A percentile compares a stretch with the other conserved stretches of the same genome.
These are phyloP conservation scores for Penicillium lividum DNA, from an alignment of 495 filamentous ascomycete genomes.

Conservation along the genomic window DNA sequence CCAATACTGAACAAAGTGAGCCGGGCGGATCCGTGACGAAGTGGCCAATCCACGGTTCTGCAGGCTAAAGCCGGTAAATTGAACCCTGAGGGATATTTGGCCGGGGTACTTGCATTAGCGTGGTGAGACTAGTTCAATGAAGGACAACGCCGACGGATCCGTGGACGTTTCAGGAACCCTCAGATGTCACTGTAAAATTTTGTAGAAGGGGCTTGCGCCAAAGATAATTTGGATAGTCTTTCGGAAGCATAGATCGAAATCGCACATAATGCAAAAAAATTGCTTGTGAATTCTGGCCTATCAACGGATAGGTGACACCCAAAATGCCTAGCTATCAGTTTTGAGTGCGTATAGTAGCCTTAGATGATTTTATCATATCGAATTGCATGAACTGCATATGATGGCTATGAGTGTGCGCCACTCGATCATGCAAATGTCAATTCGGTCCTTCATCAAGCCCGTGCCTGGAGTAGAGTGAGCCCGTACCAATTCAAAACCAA, in stretches of 20 bases:
- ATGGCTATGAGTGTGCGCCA: not conserved
- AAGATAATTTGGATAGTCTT: not conserved
- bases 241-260: not conserved
- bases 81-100: conserved; percentile 3
- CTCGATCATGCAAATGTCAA: not conserved
- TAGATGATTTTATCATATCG: too few species aligned
- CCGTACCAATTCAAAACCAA: not conserved
- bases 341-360: not conserved
- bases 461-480: not conserved
- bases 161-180: conserved; percentile 3
- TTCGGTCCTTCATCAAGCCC: not conserved
- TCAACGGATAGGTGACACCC: not conserved
- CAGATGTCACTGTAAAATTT: not conserved
- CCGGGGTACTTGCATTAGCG: conserved; percentile 13
- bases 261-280: not conserved
- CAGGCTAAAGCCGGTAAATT: conserved; percentile 19
- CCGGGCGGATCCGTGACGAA: conserved; percentile 19
- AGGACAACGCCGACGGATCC: conserved; percentile 2
- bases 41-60: conserved; percentile 15
- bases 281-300: not conserved
- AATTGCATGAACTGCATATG: not conserved
- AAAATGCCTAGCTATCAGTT: not conserved
- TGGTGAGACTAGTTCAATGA: conserved; percentile 5
- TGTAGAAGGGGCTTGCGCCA: not conserved
- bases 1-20: conserved; percentile 7